phyloP scores from a whole-genome alignment of 768 basidiomycete genomes.

The Clitopilus passeckerianus region DNA sequence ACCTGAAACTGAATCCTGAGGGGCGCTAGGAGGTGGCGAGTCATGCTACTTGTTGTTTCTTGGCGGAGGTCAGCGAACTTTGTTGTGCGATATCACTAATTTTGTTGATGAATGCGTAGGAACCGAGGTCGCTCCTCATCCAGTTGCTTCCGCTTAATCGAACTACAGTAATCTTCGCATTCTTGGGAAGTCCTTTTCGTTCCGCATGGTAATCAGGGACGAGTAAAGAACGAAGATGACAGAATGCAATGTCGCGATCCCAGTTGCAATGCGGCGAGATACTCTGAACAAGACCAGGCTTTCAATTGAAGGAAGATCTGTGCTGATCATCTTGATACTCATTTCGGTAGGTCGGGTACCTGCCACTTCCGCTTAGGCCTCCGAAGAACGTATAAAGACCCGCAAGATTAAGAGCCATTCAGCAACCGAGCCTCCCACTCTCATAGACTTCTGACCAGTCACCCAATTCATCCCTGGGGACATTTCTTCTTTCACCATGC shows the following conservation, averaged over 20 bases:
- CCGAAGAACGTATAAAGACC: background rate
- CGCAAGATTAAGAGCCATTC: background rate
- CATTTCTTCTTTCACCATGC: background rate
- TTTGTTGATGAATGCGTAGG: too few relatives aligned
- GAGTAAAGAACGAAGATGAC: background rate
- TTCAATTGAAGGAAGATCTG: background rate
- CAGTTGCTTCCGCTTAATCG: too few relatives aligned
- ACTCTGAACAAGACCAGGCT: background rate
- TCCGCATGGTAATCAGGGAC: background rate
- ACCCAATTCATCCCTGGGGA: background rate
- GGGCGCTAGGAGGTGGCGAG: too few relatives aligned
- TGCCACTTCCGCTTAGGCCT: background rate
- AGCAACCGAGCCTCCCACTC: background rate
- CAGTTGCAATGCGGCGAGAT: background rate
- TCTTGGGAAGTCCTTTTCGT: too few relatives aligned
- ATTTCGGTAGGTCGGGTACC: background rate
- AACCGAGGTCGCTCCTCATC: too few relatives aligned
- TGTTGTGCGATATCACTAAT: too few relatives aligned
- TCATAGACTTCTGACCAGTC: too few relatives aligned
- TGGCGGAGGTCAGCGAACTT: too few relatives aligned
- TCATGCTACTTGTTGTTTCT: too few relatives aligned
- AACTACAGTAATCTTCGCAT: too few relatives aligned
- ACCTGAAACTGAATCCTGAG: too few relatives aligned
- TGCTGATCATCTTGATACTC: background rate
- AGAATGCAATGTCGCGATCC: background rate